Conservation (phyloP, 345 rosid species). For the Dovyalis caffra region DNA sequence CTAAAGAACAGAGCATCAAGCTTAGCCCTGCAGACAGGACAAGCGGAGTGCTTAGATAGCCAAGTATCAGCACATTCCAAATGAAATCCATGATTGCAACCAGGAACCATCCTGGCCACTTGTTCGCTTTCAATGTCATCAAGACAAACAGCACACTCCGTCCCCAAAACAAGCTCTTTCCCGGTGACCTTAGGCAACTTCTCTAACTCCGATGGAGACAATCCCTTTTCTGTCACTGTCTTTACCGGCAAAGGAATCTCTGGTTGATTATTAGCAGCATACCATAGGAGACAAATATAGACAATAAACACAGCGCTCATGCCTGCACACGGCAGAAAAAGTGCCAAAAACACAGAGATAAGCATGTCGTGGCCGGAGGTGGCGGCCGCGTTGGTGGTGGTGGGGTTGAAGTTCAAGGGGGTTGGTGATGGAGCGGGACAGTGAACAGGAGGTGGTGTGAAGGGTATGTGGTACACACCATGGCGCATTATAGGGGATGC, state of each 20-base stretch:
- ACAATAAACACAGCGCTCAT: conserved; percentile 58
- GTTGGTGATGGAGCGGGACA: conserved; percentile 25
- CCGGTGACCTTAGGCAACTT: conserved; percentile 62
- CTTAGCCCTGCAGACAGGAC: conserved; percentile 68
- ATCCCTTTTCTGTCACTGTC: conserved; percentile 37
- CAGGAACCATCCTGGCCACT: conserved; percentile 64
- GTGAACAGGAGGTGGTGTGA: conserved; percentile 2
- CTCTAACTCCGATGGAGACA: conserved; percentile 58
- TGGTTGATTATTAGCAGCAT: conserved; percentile 22
- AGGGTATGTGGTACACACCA: conserved; percentile 29
- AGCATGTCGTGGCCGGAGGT: conserved; percentile 35
- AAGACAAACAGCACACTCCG: conserved; percentile 81
- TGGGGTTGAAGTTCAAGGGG: background rate
- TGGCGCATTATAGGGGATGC: conserved; percentile 13
- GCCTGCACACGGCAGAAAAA: conserved; percentile 68
- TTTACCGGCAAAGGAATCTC: conserved; percentile 26
- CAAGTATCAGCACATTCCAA: conserved; percentile 74
- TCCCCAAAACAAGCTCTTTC: conserved; percentile 58
- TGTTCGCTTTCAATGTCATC: conserved; percentile 64
- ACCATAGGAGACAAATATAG: conserved; percentile 61
- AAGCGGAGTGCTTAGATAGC: conserved; percentile 58
- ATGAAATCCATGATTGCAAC: conserved; percentile 87
- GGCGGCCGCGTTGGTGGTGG: background rate
- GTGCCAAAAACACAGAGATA: conserved; percentile 53
- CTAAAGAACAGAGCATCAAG: conserved; percentile 36